Evolutionary conservation across 352 stramenopile genomes (phyloP).

Genomic region (Aphanomyces cochlioides): DNA sequence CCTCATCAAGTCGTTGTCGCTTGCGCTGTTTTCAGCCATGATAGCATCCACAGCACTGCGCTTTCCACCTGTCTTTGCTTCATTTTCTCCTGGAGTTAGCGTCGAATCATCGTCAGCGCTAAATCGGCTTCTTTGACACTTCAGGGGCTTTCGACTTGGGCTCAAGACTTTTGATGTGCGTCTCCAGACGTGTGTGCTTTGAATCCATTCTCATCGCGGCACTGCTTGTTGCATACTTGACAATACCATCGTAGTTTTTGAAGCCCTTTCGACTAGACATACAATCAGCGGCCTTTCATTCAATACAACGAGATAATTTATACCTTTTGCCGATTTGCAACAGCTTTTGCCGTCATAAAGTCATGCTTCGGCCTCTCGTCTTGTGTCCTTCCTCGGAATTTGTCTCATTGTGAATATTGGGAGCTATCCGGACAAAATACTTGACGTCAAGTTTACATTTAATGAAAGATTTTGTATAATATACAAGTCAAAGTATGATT

Average conservation of each 20-base stretch:
- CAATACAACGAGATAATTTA: background rate
- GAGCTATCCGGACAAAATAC: too few relatives aligned
- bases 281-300: background rate
- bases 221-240: too few relatives aligned
- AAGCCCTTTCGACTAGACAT: slow-evolving; percentile 88
- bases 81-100: background rate
- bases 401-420: too few relatives aligned
- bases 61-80: slow-evolving; percentile 15
- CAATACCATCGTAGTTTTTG: slow-evolving; percentile 99
- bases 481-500: too few relatives aligned
- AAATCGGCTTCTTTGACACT: slow-evolving; percentile 33
- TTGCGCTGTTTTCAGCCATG: slow-evolving; percentile 65
- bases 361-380: slow-evolving; percentile 58
- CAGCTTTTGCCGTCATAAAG: slow-evolving; percentile 83
- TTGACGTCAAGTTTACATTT: too few relatives aligned
- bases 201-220: too few relatives aligned
- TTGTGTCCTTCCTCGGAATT: too few relatives aligned
- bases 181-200: too few relatives aligned
- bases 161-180: slow-evolving; percentile 88
- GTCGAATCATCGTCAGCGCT: slow-evolving; percentile 13
- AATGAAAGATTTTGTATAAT: too few relatives aligned
- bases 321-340: slow-evolving; percentile 85
- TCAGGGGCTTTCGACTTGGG: background rate
- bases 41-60: slow-evolving; percentile 44
- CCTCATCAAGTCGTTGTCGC: slow-evolving; percentile 38